Evolutionary conservation across 305 asterid genomes (phyloP).

Genomic region (Fraxinus greggii): DNA sequence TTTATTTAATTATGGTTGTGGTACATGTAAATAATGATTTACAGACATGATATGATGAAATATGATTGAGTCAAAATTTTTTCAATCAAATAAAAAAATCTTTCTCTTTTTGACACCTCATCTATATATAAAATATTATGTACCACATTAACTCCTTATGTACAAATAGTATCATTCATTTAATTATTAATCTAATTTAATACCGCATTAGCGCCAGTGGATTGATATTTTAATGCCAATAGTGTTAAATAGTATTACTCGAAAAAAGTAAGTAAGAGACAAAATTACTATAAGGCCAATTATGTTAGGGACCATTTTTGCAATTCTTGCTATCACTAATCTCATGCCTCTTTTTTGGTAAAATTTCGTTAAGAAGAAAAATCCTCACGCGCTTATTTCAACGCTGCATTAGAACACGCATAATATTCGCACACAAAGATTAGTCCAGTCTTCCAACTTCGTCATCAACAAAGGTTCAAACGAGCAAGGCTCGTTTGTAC

Average conservation of each 20-base stretch:
- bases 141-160: too few relatives aligned
- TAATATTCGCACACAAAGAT: neutral
- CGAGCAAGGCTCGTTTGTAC: constrained; percentile 34
- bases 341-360: neutral
- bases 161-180: too few relatives aligned
- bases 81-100: too few relatives aligned
- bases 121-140: too few relatives aligned
- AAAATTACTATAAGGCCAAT: neutral
- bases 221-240: neutral
- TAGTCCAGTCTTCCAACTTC: neutral
- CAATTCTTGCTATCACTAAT: neutral
- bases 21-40: too few relatives aligned
- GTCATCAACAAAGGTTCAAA: constrained; percentile 45
- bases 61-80: too few relatives aligned
- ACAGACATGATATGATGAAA: too few relatives aligned
- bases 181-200: neutral
- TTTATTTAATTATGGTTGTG: too few relatives aligned
- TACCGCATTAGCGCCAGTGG: neutral
- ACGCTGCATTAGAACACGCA: neutral
- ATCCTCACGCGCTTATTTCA: constrained; percentile 25
- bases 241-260: neutral
- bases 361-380: constrained; percentile 26
- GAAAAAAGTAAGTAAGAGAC: neutral
- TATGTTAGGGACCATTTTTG: neutral
- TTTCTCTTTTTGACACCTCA: too few relatives aligned